Evolutionary conservation across 2,329 filamentous ascomycete species (phyloP), one percentile per base, ranked within the genome.

Genomic region (Ophiosphaerella korrae): DNA sequence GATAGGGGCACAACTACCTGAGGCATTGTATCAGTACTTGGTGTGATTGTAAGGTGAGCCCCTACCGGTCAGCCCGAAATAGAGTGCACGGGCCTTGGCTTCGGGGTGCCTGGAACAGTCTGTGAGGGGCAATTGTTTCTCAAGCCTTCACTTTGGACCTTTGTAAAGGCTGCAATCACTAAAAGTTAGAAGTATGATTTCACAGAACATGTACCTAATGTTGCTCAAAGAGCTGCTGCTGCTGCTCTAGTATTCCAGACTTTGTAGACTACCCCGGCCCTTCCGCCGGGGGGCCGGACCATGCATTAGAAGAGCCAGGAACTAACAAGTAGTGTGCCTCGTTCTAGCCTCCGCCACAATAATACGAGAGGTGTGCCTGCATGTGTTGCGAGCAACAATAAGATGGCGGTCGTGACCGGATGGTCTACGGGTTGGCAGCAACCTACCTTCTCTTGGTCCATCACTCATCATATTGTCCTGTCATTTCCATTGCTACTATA

Each of bases 41-140:
- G 18, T 35, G 41, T n/a, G 23, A 5, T 43, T 32, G 41, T 31
- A 36, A 34, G 40, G 40, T 18, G 29, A 33, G 16, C 40, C 40
- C 29, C 40, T 18, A 6, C n/a, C 14, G 41, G 14, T 23, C 31
- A 35, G 45, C 45, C 37, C 31, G 35, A 47, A 47, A 47, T 47
- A 47, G 45, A 16, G 26, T 24, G 45, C 45, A 47, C 45, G 45
- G 45, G 36, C 45, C 41, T 7, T 42, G 16, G 8, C 14, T 16
- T 24, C 29, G 41, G 26, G 23, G 12, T 29, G 26, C 26, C 26
- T 29, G 26, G 7, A 11, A 5, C 26, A 9, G 11, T 6, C 3
- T 29, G 6, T 29, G 26, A 11, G 7, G 26, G 26, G 26, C 26
- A 29, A 11, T 8, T 8, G 26, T 8, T 29, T 29, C 11, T 29